phyloP scores from a whole-genome alignment of 1,284 basidiomycete genomes.

The Cryptococcus wingfieldii region DNA sequence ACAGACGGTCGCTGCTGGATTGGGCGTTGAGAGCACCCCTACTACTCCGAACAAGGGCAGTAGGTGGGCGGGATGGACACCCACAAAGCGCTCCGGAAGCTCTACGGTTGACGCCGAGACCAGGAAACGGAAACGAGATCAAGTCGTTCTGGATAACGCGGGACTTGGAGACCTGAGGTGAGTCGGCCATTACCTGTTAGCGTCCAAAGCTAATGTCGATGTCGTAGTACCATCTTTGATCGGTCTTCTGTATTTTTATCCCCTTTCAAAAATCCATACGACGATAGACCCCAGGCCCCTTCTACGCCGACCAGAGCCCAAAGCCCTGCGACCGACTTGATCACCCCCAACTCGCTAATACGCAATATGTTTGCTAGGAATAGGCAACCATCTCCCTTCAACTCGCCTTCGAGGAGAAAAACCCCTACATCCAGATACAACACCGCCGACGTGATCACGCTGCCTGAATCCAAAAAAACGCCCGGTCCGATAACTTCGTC shows the following conservation, averaged over 20 bases:
- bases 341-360: slow-evolving; percentile 36
- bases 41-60: slow-evolving; percentile 18
- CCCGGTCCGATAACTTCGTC: slow-evolving; percentile 22
- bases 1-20: slow-evolving; percentile 21
- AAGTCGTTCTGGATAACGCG: slow-evolving; percentile 29
- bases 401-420: slow-evolving; percentile 14
- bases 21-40: slow-evolving; percentile 15
- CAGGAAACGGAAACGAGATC: slow-evolving; percentile 15
- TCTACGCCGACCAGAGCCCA: slow-evolving; percentile 30
- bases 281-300: slow-evolving; percentile 8
- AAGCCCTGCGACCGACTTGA: slow-evolving; percentile 23
- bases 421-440: neutral
- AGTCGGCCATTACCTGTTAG: slow-evolving; percentile 1
- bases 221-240: slow-evolving; percentile 32
- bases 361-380: slow-evolving; percentile 38
- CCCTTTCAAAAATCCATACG: slow-evolving; percentile 28
- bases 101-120: slow-evolving; percentile 13
- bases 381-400: slow-evolving; percentile 16
- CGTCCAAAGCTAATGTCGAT: neutral
- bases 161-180: slow-evolving; percentile 43
- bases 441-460: slow-evolving; percentile 27
- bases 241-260: slow-evolving; percentile 33
- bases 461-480: slow-evolving; percentile 23
- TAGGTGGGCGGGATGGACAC: slow-evolving; percentile 1
- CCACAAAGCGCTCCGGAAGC: slow-evolving; percentile 9